phyloP scores from a whole-genome alignment of 768 basidiomycete genomes.

The Collybia sp. region DNA sequence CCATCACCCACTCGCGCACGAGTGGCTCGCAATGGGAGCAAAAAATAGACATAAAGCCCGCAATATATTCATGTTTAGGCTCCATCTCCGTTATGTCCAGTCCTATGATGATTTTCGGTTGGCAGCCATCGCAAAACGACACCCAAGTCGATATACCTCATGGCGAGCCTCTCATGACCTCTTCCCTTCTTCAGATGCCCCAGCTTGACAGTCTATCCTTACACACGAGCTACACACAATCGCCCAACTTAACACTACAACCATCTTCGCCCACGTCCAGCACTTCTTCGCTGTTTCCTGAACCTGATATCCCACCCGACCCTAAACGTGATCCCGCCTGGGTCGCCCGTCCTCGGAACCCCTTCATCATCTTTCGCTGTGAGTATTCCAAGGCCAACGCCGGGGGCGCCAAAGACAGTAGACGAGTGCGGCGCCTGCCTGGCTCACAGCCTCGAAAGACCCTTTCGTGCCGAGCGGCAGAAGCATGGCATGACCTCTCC shows the following conservation, averaged over 20 bases:
- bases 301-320: slow-evolving; percentile 12
- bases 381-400: slow-evolving; percentile 49
- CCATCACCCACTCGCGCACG: too few species aligned
- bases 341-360: slow-evolving; percentile 65
- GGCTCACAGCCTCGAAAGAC: slow-evolving; percentile 40
- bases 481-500: slow-evolving; percentile 65
- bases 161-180: slow-evolving; percentile 4
- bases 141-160: slow-evolving; percentile 8
- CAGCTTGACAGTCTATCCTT: neutral
- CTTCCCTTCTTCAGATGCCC: neutral
- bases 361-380: slow-evolving; percentile 72
- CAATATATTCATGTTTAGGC: neutral
- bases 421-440: slow-evolving; percentile 28
- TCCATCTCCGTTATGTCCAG: slow-evolving; percentile 11
- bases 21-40: neutral
- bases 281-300: slow-evolving; percentile 17
- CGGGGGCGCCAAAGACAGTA: slow-evolving; percentile 32
- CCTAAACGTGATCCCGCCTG: slow-evolving; percentile 47
- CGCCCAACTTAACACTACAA: neutral
- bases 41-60: slow-evolving; percentile 9
- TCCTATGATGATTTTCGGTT: slow-evolving; percentile 23
- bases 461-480: slow-evolving; percentile 73
- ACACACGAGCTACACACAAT: neutral
- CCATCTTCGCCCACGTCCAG: slow-evolving; percentile 15
- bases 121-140: slow-evolving; percentile 24